phyloP scores from a whole-genome alignment of 2,329 filamentous ascomycete species.

The Fusarium xyrophilum region DNA sequence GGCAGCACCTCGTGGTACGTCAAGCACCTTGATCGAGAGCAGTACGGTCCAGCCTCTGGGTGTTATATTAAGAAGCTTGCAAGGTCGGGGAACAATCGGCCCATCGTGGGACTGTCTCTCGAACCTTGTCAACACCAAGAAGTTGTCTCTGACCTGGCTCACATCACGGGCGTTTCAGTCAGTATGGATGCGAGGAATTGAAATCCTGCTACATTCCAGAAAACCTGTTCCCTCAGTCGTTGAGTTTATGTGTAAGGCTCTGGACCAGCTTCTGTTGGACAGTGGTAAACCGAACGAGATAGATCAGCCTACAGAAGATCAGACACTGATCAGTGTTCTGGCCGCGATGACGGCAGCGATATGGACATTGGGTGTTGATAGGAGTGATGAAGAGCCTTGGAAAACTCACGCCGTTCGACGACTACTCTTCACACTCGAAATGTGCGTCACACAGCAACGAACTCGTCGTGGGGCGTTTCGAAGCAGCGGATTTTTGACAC shows the following conservation, averaged over 20 bases:
- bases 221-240: constrained; percentile 32
- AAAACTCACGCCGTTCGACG: constrained; percentile 34
- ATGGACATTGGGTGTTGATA: constrained; percentile 21
- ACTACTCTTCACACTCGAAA: constrained; percentile 39
- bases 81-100: constrained; percentile 5
- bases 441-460: constrained; percentile 30
- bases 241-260: constrained; percentile 36
- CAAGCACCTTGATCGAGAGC: constrained; percentile 26
- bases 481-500: constrained; percentile 33
- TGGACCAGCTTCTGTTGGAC: constrained; percentile 34
- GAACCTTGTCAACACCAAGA: constrained; percentile 26
- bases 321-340: constrained; percentile 42
- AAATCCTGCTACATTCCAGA: constrained; percentile 35
- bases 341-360: constrained; percentile 43
- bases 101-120: constrained; percentile 37
- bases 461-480: constrained; percentile 7
- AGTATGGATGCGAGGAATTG: constrained; percentile 40
- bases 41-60: constrained; percentile 34
- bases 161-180: constrained; percentile 35
- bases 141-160: constrained; percentile 38
- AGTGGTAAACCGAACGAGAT: background rate
- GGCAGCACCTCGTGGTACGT: constrained; percentile 20
- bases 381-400: background rate
- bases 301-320: constrained; percentile 27
- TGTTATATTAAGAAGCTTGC: constrained; percentile 25